Percentiles rank a stretch among this genome's conserved stretches.
phyloP scores from a whole-genome alignment of 306 rosid species.

The Cicer bijugum region DNA sequence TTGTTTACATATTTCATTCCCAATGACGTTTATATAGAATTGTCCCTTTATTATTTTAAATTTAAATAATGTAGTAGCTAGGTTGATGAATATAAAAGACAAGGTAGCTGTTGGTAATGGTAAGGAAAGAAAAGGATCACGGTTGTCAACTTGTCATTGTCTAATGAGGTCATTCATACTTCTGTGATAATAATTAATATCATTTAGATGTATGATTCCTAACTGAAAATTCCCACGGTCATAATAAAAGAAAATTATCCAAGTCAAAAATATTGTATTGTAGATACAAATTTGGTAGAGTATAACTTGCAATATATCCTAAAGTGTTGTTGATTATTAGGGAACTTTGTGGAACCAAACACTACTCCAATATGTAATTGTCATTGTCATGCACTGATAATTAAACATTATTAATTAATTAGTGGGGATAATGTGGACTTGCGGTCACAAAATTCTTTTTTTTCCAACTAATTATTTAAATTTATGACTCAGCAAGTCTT shows the following conservation, averaged over 20 bases:
- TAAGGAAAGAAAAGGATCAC: conserved; percentile 30
- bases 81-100: conserved; percentile 5
- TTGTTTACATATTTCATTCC: too few relatives aligned
- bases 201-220: conserved; percentile 26
- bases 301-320: too few relatives aligned
- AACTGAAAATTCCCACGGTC: conserved; percentile 1
- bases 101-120: conserved; percentile 3
- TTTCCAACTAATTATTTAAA: conserved; percentile 22
- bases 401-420: conserved; percentile 5
- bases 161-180: conserved; percentile 33
- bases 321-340: neutral
- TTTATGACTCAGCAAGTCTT: neutral
- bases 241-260: too few relatives aligned
- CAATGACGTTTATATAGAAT: too few relatives aligned
- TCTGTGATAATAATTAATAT: neutral
- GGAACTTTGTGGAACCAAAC: conserved; percentile 12
- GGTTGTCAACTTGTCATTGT: conserved; percentile 45
- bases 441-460: conserved; percentile 16
- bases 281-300: too few relatives aligned
- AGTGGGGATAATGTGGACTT: conserved; percentile 6
- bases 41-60: too few relatives aligned
- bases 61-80: too few relatives aligned
- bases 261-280: too few relatives aligned
- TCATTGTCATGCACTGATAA: conserved; percentile 3
- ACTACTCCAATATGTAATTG: neutral